Evolutionary conservation across 1,284 basidiomycete genomes (phyloP).

Genomic region (Rhodotorula sp.): DNA sequence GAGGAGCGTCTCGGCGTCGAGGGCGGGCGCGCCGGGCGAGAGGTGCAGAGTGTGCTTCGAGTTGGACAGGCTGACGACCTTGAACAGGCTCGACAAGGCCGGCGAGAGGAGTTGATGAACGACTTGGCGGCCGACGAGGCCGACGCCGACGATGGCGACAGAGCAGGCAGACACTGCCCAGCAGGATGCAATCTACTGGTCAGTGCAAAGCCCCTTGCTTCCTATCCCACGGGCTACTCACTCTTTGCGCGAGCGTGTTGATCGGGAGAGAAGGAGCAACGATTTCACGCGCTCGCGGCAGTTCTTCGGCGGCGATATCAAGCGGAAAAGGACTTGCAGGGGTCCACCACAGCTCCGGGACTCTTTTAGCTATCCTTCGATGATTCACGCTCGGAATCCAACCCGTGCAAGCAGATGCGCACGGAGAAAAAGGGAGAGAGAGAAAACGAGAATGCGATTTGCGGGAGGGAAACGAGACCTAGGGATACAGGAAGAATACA

Average conservation of each 20-base stretch:
- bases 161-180: conserved; percentile 8
- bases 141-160: conserved; percentile 62
- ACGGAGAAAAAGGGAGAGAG: neutral
- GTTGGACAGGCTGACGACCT: conserved; percentile 68
- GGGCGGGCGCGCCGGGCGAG: conserved; percentile 28
- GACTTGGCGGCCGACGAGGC: conserved; percentile 82
- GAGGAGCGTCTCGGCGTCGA: conserved; percentile 35
- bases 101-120: conserved; percentile 73
- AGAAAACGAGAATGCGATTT: neutral
- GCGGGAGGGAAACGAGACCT: neutral
- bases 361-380: no score
- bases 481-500: neutral
- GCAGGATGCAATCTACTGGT: neutral
- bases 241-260: no score
- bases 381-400: no score
- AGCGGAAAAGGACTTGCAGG: no score
- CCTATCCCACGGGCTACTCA: no score
- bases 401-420: no score
- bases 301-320: no score
- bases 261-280: no score
- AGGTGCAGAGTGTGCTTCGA: conserved; percentile 57
- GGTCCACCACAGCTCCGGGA: no score
- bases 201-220: neutral
- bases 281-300: neutral
- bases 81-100: conserved; percentile 62